These are phyloP conservation scores for Escovopsis sp. DNA, from an alignment of 2,329 filamentous ascomycete genomes.

Conservation along the genomic window DNA sequence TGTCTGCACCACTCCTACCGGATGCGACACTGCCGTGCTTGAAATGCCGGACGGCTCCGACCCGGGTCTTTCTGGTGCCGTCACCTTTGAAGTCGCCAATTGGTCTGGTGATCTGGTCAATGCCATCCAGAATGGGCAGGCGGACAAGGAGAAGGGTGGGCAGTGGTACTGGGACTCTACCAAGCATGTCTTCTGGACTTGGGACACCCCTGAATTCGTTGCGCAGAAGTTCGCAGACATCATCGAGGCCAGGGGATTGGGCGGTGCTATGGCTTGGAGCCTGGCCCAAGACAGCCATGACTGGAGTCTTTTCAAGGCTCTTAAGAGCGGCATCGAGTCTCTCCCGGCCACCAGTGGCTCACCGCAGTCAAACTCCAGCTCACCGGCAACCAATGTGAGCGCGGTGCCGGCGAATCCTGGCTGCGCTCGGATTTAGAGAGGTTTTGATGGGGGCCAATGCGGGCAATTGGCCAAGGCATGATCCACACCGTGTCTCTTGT, in stretches of 20 bases:
- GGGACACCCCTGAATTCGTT: slow-evolving; percentile 37
- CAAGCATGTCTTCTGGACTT: slow-evolving; percentile 37
- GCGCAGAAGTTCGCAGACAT: slow-evolving; percentile 31
- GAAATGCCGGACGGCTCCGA: slow-evolving; percentile 48
- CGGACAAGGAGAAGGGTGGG: slow-evolving; percentile 33
- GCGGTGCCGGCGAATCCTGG: too few species aligned
- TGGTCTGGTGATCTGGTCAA: slow-evolving; percentile 22
- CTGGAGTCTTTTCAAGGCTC: slow-evolving; percentile 27
- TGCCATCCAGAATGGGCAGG: slow-evolving; percentile 25
- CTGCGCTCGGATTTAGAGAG: too few species aligned
- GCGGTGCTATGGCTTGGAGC: slow-evolving; percentile 40
- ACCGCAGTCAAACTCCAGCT: too few species aligned
- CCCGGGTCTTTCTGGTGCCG: slow-evolving; percentile 31
- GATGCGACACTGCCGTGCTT: slow-evolving; percentile 43
- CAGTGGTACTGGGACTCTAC: slow-evolving; percentile 39
- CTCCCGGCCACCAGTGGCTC: background rate
- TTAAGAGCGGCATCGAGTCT: slow-evolving; percentile 16
- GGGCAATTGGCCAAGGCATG: too few species aligned
- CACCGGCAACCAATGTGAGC: too few species aligned
- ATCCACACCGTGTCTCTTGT: too few species aligned
- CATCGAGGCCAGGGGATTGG: slow-evolving; percentile 25
- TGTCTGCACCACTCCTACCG: slow-evolving; percentile 34
- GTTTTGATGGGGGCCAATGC: too few species aligned
- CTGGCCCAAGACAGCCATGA: slow-evolving; percentile 33
- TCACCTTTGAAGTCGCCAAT: slow-evolving; percentile 24